Evolutionary conservation across 257 asterid genomes (phyloP).

Genomic region (Catharanthus roseus): DNA sequence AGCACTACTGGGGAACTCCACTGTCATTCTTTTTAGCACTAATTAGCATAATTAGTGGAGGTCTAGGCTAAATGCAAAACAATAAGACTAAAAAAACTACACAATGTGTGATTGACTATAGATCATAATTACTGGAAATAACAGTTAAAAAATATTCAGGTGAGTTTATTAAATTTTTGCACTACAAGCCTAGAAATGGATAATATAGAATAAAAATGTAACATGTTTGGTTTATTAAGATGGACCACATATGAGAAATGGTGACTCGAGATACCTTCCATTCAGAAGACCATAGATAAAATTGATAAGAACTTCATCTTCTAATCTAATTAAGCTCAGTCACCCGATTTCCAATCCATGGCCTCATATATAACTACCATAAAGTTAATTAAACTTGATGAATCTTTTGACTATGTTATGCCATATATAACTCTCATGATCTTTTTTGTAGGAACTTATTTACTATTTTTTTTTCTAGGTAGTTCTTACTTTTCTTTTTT

Average conservation of each 20-base stretch:
- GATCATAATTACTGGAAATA: background rate
- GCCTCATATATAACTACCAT: too few species aligned
- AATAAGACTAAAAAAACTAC: slow-evolving; percentile 1
- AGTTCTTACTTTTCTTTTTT: too few species aligned
- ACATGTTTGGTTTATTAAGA: background rate
- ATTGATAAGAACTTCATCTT: slow-evolving; percentile 97
- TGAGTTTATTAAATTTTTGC: background rate
- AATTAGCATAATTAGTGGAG: slow-evolving; percentile 50
- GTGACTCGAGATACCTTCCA: slow-evolving; percentile 54
- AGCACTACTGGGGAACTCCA: slow-evolving; percentile 94
- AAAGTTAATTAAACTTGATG: too few species aligned
- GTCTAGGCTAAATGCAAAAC: background rate
- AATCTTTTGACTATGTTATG: too few species aligned
- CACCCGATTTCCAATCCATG: slow-evolving; percentile 95
- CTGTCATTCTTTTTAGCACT: slow-evolving; percentile 90
- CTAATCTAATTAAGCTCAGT: slow-evolving; percentile 94
- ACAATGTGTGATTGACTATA: background rate
- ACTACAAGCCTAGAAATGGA: background rate
- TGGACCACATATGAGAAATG: background rate
- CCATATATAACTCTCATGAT: too few species aligned
- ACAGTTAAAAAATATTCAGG: too few species aligned
- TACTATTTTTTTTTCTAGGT: too few species aligned
- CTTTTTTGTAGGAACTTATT: too few species aligned
- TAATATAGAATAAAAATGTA: background rate
- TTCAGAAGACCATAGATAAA: slow-evolving; percentile 83